A percentile compares a stretch with the other conserved stretches of the same genome.
phyloP scores from a whole-genome alignment of 192 early-diverging fungal genomes.

The Lobosporangium transversale region DNA sequence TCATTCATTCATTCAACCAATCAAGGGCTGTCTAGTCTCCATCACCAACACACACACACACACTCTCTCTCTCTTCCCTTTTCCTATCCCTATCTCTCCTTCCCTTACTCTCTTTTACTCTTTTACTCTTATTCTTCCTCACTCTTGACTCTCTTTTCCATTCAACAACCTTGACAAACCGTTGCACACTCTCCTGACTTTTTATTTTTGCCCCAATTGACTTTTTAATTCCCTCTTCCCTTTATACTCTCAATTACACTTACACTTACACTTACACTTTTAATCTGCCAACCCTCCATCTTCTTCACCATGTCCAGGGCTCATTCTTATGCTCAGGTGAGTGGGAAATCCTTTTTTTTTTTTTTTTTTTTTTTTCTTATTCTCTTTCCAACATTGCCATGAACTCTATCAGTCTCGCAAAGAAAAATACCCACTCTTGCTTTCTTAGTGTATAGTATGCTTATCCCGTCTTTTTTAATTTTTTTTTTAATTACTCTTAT shows the following conservation, averaged over 20 bases:
- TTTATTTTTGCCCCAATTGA: no score
- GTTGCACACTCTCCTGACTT: no score
- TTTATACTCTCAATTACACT: not conserved
- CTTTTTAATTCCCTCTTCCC: not conserved
- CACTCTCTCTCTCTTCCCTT: not conserved
- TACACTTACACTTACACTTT: not conserved
- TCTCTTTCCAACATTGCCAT: not conserved
- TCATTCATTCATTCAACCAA: not conserved
- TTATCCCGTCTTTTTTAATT: not conserved
- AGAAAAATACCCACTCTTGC: no score
- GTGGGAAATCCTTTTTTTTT: not conserved
- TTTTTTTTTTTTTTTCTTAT: not conserved
- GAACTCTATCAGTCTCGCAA: no score
- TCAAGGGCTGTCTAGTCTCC: no score
- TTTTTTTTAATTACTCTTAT: not conserved
- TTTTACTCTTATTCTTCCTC: conserved; percentile 4
- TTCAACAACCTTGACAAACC: no score
- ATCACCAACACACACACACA: no score
- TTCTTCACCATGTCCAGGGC: conserved; percentile 28
- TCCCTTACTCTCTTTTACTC: conserved; percentile 1
- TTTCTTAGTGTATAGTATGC: no score
- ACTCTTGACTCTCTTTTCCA: not conserved
- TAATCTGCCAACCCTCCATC: not conserved
- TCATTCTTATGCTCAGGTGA: conserved; percentile 46
- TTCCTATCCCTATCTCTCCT: conserved; percentile 2